Evolutionary conservation across 768 basidiomycete genomes (phyloP), one percentile per base, ranked within the genome.

Genomic region (Podaxis mareebaensis): DNA sequence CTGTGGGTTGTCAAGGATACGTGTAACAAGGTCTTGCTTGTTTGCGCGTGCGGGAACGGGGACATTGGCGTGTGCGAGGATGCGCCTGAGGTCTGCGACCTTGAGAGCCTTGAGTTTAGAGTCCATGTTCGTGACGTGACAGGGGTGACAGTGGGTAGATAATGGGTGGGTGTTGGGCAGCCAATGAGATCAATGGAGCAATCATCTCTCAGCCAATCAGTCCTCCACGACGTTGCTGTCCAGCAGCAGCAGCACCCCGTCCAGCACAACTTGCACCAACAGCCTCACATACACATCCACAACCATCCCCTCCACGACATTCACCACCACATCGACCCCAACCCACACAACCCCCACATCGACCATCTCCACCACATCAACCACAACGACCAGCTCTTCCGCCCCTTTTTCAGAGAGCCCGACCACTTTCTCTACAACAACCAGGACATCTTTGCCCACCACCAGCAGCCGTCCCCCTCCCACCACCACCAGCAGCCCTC

Each of bases 1-100:
- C 0, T 74, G 68, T 15, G 79, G 76, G 59, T 76, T 83, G 30
- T 83, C 83, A 52, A 84, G 73, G 61, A 91, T 86, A 67, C 82
- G 83, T 33, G 85, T 72, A 66, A 91, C 82, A 70, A 92, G 86
- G 67, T 90, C 90, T 0, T 76, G 70, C 73, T 91, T 92, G 70
- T 83, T 89, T 5, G 84, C 79, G 70, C 86, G 87, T 68, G 82
- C 75, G 0, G 85, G 81, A 38, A 79, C 72, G 4, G 82, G 53
- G 60, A 85, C 75, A 39, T 70, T 63, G 22, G 88, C 89, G 52
- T 78, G 79, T 58, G 77, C 48, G 70, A 91, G 84, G 64, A 91
- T 83, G 61, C 83, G 79, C 69, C 77, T 85, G 73, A 91, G 85
- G 67, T 91, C 89, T 39, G 82, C 81, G 71, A 90, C 90, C 73